Evolutionary conservation across 768 basidiomycete species (phyloP).

Genomic region (Sutorius australiensis): DNA sequence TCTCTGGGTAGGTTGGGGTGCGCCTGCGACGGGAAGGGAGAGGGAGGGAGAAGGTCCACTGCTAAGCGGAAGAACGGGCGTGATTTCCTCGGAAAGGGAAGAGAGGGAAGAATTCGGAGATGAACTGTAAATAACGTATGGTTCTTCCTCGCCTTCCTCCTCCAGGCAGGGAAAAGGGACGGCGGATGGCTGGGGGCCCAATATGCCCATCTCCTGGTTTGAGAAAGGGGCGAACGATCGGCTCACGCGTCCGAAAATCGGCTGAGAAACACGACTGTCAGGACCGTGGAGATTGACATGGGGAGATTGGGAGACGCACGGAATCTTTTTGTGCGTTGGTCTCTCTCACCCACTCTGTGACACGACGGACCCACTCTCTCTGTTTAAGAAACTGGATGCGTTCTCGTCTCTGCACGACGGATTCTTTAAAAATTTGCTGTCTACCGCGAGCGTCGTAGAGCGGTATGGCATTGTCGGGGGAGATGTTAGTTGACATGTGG

Average conservation of each 20-base stretch:
- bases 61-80: conserved; percentile 23
- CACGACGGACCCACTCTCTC: conserved; percentile 41
- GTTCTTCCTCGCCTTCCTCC: conserved; percentile 32
- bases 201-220: conserved; percentile 3
- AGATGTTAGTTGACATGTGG: conserved; percentile 13
- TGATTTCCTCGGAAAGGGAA: conserved; percentile 30
- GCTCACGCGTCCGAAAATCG: conserved; percentile 16
- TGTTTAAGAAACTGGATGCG: conserved; percentile 51
- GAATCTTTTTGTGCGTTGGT: conserved; percentile 28
- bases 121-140: conserved; percentile 33
- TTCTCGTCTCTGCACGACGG: conserved; percentile 43
- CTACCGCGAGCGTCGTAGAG: conserved; percentile 43
- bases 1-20: conserved; percentile 13
- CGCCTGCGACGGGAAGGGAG: background rate
- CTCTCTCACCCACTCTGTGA: conserved; percentile 36
- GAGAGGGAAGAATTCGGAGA: conserved; percentile 32
- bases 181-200: conserved; percentile 10
- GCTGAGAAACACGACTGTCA: conserved; percentile 8
- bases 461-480: conserved; percentile 17
- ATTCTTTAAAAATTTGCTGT: conserved; percentile 44
- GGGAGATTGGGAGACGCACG: conserved; percentile 6
- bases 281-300: background rate
- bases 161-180: conserved; percentile 26
- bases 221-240: conserved; percentile 9
- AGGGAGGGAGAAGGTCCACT: conserved; percentile 13